A percentile compares a stretch with the other conserved stretches of the same genome.
Conservation (phyloP, 2,329 filamentous ascomycete genomes). For the Fusarium floridanum region DNA sequence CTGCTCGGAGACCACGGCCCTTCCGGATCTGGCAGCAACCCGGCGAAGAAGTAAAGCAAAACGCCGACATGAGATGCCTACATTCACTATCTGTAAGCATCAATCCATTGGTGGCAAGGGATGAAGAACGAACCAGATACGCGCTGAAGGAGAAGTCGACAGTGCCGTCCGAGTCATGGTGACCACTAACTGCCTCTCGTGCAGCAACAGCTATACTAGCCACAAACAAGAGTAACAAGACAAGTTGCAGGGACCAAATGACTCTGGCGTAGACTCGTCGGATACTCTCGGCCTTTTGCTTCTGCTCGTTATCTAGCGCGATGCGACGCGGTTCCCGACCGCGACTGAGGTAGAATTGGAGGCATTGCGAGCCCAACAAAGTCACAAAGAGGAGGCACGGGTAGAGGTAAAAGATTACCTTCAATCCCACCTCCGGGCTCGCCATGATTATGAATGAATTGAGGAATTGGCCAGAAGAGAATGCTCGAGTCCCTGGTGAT, state of each 20-base stretch:
- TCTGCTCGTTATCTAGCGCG: conserved; percentile 46
- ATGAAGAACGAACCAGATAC: conserved; percentile 50
- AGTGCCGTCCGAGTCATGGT: conserved; percentile 41
- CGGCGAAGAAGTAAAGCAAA: conserved; percentile 57
- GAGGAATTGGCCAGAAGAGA: not conserved
- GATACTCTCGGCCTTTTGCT: conserved; percentile 45
- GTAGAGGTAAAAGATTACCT: conserved; percentile 57
- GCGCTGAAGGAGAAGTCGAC: conserved; percentile 56
- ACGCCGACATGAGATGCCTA: conserved; percentile 57
- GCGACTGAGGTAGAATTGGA: conserved; percentile 54
- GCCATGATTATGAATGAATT: conserved; percentile 45
- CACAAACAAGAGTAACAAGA: conserved; percentile 50
- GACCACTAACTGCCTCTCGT: conserved; percentile 49
- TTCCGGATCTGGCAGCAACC: conserved; percentile 59
- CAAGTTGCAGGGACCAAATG: conserved; percentile 54
- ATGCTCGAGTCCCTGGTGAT: not conserved
- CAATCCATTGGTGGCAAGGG: not conserved
- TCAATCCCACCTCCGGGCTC: conserved; percentile 51
- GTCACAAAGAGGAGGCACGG: conserved; percentile 55
- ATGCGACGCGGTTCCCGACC: conserved; percentile 41
- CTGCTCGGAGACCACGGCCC: conserved; percentile 57
- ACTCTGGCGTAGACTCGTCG: conserved; percentile 48
- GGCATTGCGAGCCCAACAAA: conserved; percentile 52
- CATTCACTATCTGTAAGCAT: conserved; percentile 5
- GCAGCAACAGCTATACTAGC: conserved; percentile 51